Base-by-base conservation (phyloP, 1,284 basidiomycete species). In the Neotropicomus parvogracilis region DNA sequence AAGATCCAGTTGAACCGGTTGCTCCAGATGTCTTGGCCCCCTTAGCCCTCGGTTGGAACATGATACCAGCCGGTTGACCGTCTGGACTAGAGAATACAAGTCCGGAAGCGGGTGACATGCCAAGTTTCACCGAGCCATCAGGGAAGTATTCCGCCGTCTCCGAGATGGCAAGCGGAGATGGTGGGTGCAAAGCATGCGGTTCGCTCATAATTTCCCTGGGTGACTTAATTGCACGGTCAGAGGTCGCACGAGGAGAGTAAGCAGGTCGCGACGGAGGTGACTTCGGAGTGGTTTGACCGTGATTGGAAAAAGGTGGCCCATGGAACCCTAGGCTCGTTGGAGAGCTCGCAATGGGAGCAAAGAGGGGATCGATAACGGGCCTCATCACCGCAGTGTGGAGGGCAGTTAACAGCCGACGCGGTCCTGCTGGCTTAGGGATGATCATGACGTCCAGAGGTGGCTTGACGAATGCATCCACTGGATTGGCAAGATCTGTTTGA, bases 351-450 rank as follows among this genome's bases (percentile, higher is more conserved):
- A 95, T 97, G 11, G 95, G 94, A 0, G 80, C 71, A 65, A 97
- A 97, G 61, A 87, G 88, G 0, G 93, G 88, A 62, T 97, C 93
- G 20, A 97, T 82, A 11, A 83, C 62, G 0, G 94, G 93, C 55
- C 85, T 89, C 12, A 80, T 86, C 40, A 91, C 75, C 2, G 91
- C 88, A 4, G 90, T 95, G 63, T 94, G 87, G 14, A 97, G 71
- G 10, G 93, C 88, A 6, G 92, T 94, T 52, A 97, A 71, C 56
- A 97, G 85, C 9, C 94, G 81, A 29, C 94, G 81, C 1, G 94
- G 94, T 4, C 95, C 95, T 9, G 90, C 92, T 6, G 94, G 94
- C 68, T 97, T 97, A 5, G 92, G 94, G 24, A 97, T 86, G 55
- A 97, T 91, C 74, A 97, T 88, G 24, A 95, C 81, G 58, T 97